Evolutionary conservation across 768 basidiomycete genomes (phyloP), one percentile per base, ranked within the genome.

Genomic region (Plicaturopsis crispa): DNA sequence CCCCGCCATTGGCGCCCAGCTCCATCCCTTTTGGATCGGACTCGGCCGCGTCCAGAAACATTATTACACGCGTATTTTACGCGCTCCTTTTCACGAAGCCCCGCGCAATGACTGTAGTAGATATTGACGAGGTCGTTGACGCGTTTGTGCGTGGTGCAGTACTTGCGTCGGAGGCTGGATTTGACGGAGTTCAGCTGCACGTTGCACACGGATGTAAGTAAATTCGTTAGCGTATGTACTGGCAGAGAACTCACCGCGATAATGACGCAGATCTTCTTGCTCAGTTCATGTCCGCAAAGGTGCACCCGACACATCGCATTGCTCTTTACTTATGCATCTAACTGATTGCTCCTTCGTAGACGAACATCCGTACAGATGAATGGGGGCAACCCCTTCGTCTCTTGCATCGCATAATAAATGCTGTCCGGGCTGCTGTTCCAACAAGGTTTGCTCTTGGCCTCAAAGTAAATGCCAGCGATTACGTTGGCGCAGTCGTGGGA

Each of bases 171-270:
- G 54, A 70, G 38, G 62, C 81, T 28, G 88, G 87, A 0, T 93
- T 91, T 54, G 87, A 94, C 45, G 92, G 93, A 0, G 62, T 94
- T 3, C 76, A 96, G 50, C 44, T 97, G 7, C 93, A 96, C 54
- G 82, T 69, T 18, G 81, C 81, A 1, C 90, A 93, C 57, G 90
- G 90, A 24, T 92, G 84, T 88, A 39, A 57, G 84, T 73, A 3
- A 10, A 12, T 17, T 16, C 22, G 21, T 32, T 10, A 30, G 31
- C 35, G 47, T 2, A 35, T 19, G 14, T 36, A 36, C 20, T 28
- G 26, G 8, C 14, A 40, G 33, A 22, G 36, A 12, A 35, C 38
- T 23, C 6, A n/a, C 33, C 10, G 16, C 14, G 20, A 21, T 19
- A 5, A 23, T 28, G 20, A 16, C 39, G 8, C 43, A 89, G 87